These are phyloP conservation scores for Magnusiomyces fungicola DNA, from an alignment of 1,139 yeast species.

Conservation along the genomic window DNA sequence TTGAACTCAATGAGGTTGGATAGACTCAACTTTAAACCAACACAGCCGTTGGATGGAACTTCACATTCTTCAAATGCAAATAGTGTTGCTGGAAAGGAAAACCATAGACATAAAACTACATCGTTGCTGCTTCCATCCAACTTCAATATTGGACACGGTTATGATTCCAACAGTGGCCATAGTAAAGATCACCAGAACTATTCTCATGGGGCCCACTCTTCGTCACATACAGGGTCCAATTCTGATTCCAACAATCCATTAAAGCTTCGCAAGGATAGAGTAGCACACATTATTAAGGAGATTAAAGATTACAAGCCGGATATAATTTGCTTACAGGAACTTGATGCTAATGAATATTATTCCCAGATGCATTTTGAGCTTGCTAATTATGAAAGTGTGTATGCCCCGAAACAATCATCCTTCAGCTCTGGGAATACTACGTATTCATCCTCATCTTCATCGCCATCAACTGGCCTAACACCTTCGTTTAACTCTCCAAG, in stretches of 20 bases:
- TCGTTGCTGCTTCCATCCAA: neutral
- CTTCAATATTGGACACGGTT: neutral
- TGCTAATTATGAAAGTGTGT: slow-evolving; percentile 6
- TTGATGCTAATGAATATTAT: slow-evolving; percentile 5
- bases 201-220: neutral
- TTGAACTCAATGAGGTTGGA: slow-evolving; percentile 4
- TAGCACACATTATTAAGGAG: slow-evolving; percentile 1
- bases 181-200: neutral
- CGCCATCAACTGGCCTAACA: neutral
- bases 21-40: neutral
- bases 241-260: neutral
- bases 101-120: neutral
- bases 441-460: neutral
- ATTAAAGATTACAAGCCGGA: slow-evolving; percentile 6
- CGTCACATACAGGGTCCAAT: neutral
- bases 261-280: neutral
- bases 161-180: neutral
- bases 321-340: slow-evolving; percentile 6
- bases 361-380: slow-evolving; percentile 3
- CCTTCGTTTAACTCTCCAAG: neutral
- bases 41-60: neutral
- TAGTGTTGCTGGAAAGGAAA: neutral
- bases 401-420: slow-evolving; percentile 4
- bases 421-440: neutral
- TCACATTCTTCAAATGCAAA: neutral